These are phyloP conservation scores for Turnera subulata DNA, from an alignment of 345 rosid species.

Conservation along the genomic window DNA sequence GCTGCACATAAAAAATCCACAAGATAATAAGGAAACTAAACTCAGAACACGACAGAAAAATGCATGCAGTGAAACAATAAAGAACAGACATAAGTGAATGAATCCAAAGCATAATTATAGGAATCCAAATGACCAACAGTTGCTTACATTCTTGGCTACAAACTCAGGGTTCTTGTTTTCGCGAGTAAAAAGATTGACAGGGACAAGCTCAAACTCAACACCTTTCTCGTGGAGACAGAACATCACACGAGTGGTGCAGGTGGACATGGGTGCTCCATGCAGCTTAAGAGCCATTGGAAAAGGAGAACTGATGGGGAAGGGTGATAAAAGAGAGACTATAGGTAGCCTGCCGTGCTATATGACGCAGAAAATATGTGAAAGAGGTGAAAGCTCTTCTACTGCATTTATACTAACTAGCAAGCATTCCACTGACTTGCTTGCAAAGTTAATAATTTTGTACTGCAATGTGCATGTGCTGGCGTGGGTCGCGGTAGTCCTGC, in stretches of 20 bases:
- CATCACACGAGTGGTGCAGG: constrained; percentile 61
- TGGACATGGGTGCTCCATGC: constrained; percentile 64
- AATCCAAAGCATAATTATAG: not conserved
- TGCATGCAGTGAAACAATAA: too few relatives aligned
- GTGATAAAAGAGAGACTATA: not conserved
- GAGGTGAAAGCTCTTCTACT: not conserved
- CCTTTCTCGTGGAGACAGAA: constrained; percentile 65
- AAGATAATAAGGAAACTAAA: not conserved
- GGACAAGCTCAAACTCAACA: constrained; percentile 63
- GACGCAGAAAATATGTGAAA: not conserved
- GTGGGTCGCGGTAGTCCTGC: not conserved
- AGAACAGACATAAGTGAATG: not conserved
- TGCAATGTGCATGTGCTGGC: not conserved
- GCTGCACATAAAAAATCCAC: constrained; percentile 22
- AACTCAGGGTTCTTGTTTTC: constrained; percentile 62
- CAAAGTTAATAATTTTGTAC: not conserved
- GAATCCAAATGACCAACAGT: not conserved
- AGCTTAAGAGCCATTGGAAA: constrained; percentile 52
- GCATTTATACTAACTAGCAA: not conserved
- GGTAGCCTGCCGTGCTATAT: too few relatives aligned
- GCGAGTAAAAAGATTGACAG: constrained; percentile 57
- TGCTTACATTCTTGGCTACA: constrained; percentile 56
- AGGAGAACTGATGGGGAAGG: not conserved
- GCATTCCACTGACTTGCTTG: not conserved
- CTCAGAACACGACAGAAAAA: not conserved